Evolutionary conservation across 768 basidiomycete genomes (phyloP).

Genomic region (Leccinum broughii): DNA sequence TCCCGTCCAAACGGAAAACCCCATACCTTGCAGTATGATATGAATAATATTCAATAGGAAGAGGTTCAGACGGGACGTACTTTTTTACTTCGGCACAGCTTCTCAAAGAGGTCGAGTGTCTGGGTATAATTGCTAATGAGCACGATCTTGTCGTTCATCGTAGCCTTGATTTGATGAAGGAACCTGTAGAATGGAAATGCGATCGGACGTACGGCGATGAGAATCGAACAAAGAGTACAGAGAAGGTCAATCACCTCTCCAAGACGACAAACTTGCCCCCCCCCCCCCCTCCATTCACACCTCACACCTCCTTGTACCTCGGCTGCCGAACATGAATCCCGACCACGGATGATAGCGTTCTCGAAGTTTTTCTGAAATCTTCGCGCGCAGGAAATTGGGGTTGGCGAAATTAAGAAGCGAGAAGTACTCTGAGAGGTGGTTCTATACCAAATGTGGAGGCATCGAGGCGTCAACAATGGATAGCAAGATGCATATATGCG

Average conservation of each 20-base stretch:
- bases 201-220: neutral
- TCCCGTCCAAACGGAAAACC: constrained; percentile 89
- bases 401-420: constrained; percentile 92
- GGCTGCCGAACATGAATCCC: constrained; percentile 85
- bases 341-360: constrained; percentile 84
- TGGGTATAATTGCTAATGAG: constrained; percentile 97
- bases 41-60: neutral
- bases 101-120: constrained; percentile 92
- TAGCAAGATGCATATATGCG: constrained; percentile 7
- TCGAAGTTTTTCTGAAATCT: constrained; percentile 97
- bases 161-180: constrained; percentile 74
- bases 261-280: constrained; percentile 91
- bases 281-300: constrained; percentile 55
- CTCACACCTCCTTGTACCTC: constrained; percentile 65
- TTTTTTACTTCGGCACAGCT: constrained; percentile 81
- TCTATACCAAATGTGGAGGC: constrained; percentile 44
- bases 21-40: constrained; percentile 62
- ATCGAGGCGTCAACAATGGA: neutral
- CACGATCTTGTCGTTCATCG: constrained; percentile 93
- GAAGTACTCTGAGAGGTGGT: constrained; percentile 93
- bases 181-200: constrained; percentile 52
- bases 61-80: constrained; percentile 39
- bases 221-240: neutral
- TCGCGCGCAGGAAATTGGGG: constrained; percentile 83
- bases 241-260: constrained; percentile 61